Percentiles rank a stretch among this genome's conserved stretches.
Evolutionary conservation across 371 early-diverging fungal genomes (phyloP).

Genomic region (Mucor piriformis): DNA sequence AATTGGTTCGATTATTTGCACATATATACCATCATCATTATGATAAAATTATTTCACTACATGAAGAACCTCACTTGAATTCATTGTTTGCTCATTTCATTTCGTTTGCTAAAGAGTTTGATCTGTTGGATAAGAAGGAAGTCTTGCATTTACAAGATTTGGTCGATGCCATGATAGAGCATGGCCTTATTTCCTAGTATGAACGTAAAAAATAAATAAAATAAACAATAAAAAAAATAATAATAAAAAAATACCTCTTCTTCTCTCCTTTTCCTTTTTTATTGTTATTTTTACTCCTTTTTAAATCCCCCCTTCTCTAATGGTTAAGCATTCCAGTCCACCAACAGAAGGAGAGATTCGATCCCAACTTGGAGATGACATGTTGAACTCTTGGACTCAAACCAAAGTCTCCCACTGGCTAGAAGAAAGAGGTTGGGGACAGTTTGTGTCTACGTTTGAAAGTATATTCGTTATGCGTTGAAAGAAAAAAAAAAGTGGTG

Average conservation of each 20-base stretch:
- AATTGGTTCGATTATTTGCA: slow-evolving; percentile 88
- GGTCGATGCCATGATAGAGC: slow-evolving; percentile 69
- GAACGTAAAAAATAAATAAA: background rate
- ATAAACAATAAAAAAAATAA: background rate
- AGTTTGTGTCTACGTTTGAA: slow-evolving; percentile 43
- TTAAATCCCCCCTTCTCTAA: background rate
- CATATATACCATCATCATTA: slow-evolving; percentile 96
- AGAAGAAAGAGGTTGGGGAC: slow-evolving; percentile 48
- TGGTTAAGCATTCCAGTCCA: slow-evolving; percentile 3
- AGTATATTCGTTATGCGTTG: slow-evolving; percentile 25
- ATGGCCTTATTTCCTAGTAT: slow-evolving; percentile 39
- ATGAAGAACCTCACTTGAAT: slow-evolving; percentile 90
- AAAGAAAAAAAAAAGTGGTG: background rate
- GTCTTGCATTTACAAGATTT: slow-evolving; percentile 80
- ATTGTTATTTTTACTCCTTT: background rate
- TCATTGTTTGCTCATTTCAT: slow-evolving; percentile 93
- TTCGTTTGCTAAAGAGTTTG: slow-evolving; percentile 90
- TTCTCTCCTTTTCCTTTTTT: background rate
- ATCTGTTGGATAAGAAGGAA: slow-evolving; percentile 91
- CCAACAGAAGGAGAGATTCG: slow-evolving; percentile 3
- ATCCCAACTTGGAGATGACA: slow-evolving; percentile 6
- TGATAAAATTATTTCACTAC: slow-evolving; percentile 79
- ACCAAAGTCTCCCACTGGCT: slow-evolving; percentile 45
- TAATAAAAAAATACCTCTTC: background rate
- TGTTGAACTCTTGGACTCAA: slow-evolving; percentile 37